Base-by-base conservation (phyloP, 2,329 filamentous ascomycete species). In the Beauveria scarabaeidicola region DNA sequence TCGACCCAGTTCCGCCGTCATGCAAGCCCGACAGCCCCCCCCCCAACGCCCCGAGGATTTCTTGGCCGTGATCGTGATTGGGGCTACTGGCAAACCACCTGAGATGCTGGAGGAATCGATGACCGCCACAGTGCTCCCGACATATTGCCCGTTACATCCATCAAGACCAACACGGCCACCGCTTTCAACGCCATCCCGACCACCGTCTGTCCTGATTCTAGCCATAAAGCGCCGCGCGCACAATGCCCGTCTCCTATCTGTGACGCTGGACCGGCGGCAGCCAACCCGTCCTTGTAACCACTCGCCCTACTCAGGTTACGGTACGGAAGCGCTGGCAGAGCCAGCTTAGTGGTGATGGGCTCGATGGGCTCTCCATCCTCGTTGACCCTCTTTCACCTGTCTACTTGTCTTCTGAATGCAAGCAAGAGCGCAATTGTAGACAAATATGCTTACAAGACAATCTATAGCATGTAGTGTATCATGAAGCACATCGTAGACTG, bases 141-240 rank as follows among this genome's bases (percentile, higher is more conserved):
- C 40, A 52, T 32, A 23, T 52, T 5, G 38, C 23, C 63, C 62
- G 21, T 68, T 56, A 54, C 65, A 15, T 50, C 57, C 13, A 60
- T 66, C 23, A 69, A 67, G 5, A 72, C 71, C 27, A 70, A 67
- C 46, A 66, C 72, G 25, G 62, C 67, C 11, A 74, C 72, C 15
- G 64, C 69, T 38, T 75, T 70, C 63, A 74, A 73, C 65, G 75
- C 72, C 1, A 64, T 74, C n/a, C 61, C 67, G 17, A 66, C 70
- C 59, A 74, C 72, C 6, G 64, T 71, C 32, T 61, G 52, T 36
- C 13, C n/a, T 2, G 13, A 13, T 10, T n/a, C 44, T 17, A 21
- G 19, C 36, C 25, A 43, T 5, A 29, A 48, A 29, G 25, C 25
- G 7, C 32, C 15, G 40, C 29, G 38, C 40, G 38, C 38, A 25